Evolutionary conservation across 305 asterid genomes (phyloP), one percentile per base, ranked within the genome.

Genomic region (Solanum hybrid): DNA sequence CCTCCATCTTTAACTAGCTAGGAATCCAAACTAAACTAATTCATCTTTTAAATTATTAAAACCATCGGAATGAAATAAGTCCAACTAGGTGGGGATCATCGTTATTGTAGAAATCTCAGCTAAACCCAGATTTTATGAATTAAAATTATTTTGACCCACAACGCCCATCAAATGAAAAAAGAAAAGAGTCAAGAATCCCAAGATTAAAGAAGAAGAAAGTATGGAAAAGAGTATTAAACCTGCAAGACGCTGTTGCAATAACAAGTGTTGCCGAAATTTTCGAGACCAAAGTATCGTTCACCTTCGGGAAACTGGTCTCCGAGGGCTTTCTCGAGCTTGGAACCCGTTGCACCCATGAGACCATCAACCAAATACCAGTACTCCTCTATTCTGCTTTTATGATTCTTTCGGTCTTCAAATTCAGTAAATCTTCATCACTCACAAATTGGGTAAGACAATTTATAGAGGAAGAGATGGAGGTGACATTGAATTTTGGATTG

Each of bases 251-350:
- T 95, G 93, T 97, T 97, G 93, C 98, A 96, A 78, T 97, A 97
- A 89, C 98, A 97, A 75, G 99, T 97, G 88, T 97, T 97, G 37
- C 99, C 99, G 89, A 95, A 97, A 92, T 97, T 97, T 92, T 97
- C 99, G 89, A 97, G 93, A 61, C 98, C 98, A 86, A 97, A 97
- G 88, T 95, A 97, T 31, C 98, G 93, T 89, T 97, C 99, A 36
- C 99, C 99, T 90, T 97, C 99, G 5, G 99, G 99, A 37, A 97
- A 97, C 65, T 96, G 98, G 93, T 96, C 99, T 79, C 99, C 99
- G 70, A 96, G 92, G 89, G 98, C 98, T 91, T 96, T 97, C 93
- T 97, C 99, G 86, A 97, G 94, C 93, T 95, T 97, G 65, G 99
- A 96, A 91, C 98, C 98, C 90, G 97, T 91, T 86, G 95, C 97